Percentiles rank a stretch among this genome's conserved stretches.
These are phyloP conservation scores for Hanseniaspora osmophila DNA, from an alignment of 805 yeast genomes.

Conservation along the genomic window DNA sequence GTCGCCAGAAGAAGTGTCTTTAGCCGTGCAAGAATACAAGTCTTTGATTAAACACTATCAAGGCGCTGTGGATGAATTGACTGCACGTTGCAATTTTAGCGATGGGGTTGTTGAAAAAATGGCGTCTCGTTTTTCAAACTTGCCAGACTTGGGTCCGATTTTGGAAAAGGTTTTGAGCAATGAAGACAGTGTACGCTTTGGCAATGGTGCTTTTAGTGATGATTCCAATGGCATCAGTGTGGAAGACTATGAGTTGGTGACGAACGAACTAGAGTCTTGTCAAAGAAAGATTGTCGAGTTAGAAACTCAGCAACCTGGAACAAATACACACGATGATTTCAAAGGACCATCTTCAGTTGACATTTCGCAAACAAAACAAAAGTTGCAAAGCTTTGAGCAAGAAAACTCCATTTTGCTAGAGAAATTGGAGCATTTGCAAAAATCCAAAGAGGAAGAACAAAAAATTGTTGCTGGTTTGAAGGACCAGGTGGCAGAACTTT, in stretches of 20 bases:
- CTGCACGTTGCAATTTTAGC: slow-evolving; percentile 59
- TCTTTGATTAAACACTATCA: slow-evolving; percentile 66
- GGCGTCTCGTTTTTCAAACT: slow-evolving; percentile 68
- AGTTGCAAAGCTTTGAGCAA: slow-evolving; percentile 41
- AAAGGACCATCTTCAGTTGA: slow-evolving; percentile 27
- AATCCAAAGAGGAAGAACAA: slow-evolving; percentile 11
- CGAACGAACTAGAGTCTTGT: slow-evolving; percentile 60
- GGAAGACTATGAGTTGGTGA: slow-evolving; percentile 51
- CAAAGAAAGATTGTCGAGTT: slow-evolving; percentile 55
- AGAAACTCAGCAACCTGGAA: slow-evolving; percentile 40
- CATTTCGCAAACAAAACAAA: slow-evolving; percentile 28
- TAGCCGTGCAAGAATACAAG: slow-evolving; percentile 32
- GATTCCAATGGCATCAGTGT: slow-evolving; percentile 52
- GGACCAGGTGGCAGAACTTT: slow-evolving; percentile 15
- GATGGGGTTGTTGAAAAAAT: slow-evolving; percentile 63
- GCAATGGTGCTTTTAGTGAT: slow-evolving; percentile 26
- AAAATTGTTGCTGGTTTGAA: slow-evolving; percentile 9
- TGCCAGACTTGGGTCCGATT: slow-evolving; percentile 81
- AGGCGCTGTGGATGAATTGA: slow-evolving; percentile 70
- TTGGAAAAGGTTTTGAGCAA: slow-evolving; percentile 32
- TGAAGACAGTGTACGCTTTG: no score
- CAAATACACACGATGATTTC: slow-evolving; percentile 51
- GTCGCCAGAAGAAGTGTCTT: slow-evolving; percentile 20
- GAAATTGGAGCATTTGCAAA: slow-evolving; percentile 37
- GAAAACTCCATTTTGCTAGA: slow-evolving; percentile 55